Evolutionary conservation across 2,329 filamentous ascomycete species (phyloP), one percentile per base, ranked within the genome.

Genomic region (Cercospora sp.): DNA sequence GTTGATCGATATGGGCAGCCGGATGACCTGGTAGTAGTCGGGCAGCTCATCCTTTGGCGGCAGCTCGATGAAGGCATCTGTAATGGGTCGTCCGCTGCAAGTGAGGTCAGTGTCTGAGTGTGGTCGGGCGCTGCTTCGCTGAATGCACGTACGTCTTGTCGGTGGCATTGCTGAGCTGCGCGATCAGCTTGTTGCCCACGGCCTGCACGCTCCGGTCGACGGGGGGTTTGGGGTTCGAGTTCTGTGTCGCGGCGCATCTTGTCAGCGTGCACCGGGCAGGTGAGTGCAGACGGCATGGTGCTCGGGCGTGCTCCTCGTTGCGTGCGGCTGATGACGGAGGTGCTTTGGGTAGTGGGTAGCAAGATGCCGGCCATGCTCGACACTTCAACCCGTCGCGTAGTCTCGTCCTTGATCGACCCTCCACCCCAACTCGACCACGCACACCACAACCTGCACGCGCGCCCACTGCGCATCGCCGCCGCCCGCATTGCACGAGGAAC

Each of bases 21-120:
- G 87, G 69, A 91, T 93, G 72, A 86, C 85, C 74, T 89, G 85
- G 80, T 94, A 97, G 80, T 97, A 97, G 21, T 91, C 89, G 53
- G 89, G 86, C 73, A 91, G 86, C 53, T 79, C 77, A 37, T 75
- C 71, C 61, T 73, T 70, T 6, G 73, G 61, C 24, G 90, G 88
- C 16, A 96, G 86, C 24, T 86, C 85, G 75, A 94, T 88, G 78
- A 97, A 97, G 75, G 89, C 88, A 51, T 86, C 89, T 63, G 91
- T 88, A 75, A 97, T 90, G 8, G 85, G 85, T 58, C 91, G 91
- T 69, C 91, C 91, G 63, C 82, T 84, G 77, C 69, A 88, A 21
- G n/a, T 24, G 13, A 18, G 10, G 32, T 53, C 37, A 61, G 28
- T 32, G 49, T 73, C 64, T 73, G 65, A 18, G 21, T 63, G 24